Evolutionary conservation across 768 basidiomycete genomes (phyloP).

Genomic region (Obba rivulosa): DNA sequence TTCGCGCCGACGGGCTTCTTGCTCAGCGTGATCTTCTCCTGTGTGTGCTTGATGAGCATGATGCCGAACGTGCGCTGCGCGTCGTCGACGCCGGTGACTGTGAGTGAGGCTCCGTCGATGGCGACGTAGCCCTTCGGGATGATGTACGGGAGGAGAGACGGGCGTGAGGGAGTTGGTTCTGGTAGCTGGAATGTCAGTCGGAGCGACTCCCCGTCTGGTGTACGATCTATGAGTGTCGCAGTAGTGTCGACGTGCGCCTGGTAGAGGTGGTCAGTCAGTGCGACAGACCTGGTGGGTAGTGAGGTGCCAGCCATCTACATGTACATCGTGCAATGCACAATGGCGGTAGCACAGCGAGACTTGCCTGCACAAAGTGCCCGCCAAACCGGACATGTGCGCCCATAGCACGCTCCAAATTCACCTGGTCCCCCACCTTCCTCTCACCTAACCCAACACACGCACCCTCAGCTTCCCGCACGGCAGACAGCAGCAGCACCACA

Average conservation of each 20-base stretch:
- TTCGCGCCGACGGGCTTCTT: constrained; percentile 69
- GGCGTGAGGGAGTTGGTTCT: constrained; percentile 48
- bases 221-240: constrained; percentile 62
- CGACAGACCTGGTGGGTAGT: neutral
- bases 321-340: too few species aligned
- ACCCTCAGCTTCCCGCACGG: neutral
- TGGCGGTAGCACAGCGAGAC: constrained; percentile 7
- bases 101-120: constrained; percentile 92
- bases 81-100: constrained; percentile 77
- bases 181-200: constrained; percentile 77
- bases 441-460: constrained; percentile 49
- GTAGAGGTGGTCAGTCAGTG: too few species aligned
- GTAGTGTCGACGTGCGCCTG: constrained; percentile 95
- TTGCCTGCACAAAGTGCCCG: constrained; percentile 95
- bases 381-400: constrained; percentile 87
- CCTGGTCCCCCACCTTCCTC: constrained; percentile 66
- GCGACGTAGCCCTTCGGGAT: constrained; percentile 94
- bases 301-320: too few species aligned
- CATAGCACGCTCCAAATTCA: constrained; percentile 96
- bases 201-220: constrained; percentile 82
- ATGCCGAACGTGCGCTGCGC: constrained; percentile 63
- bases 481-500: constrained; percentile 9
- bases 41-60: constrained; percentile 96
- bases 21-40: constrained; percentile 77
- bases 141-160: constrained; percentile 72